Evolutionary conservation across 257 asterid species (phyloP).

Genomic region (Scutellaria barbata): DNA sequence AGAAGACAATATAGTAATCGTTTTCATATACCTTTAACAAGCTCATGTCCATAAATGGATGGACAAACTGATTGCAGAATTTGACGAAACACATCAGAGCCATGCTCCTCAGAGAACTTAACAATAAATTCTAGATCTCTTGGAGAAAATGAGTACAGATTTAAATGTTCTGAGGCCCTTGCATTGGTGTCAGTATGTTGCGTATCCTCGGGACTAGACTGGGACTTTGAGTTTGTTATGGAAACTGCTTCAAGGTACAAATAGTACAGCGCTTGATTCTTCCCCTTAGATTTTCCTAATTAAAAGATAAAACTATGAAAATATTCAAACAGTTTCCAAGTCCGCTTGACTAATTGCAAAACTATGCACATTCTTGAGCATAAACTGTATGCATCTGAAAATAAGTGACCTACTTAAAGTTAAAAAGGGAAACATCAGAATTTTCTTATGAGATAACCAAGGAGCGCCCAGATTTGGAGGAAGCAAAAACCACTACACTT

Average conservation of each 20-base stretch:
- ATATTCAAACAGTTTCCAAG: conserved; percentile 15
- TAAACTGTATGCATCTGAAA: conserved; percentile 9
- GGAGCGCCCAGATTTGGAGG: background rate
- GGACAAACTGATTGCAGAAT: conserved; percentile 92
- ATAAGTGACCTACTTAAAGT: conserved; percentile 12
- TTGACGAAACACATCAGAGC: conserved; percentile 80
- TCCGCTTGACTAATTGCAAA: conserved; percentile 8
- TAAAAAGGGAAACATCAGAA: conserved; percentile 13
- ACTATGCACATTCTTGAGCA: conserved; percentile 18
- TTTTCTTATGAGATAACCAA: conserved; percentile 8
- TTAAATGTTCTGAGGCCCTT: conserved; percentile 62
- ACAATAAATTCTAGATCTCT: conserved; percentile 89
- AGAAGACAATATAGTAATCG: conserved; percentile 12
- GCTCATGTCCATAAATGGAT: conserved; percentile 95
- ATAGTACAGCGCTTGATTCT: conserved; percentile 81
- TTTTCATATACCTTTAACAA: conserved; percentile 77
- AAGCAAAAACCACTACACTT: conserved; percentile 17
- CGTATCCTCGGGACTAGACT: conserved; percentile 56
- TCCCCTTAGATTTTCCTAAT: conserved; percentile 87
- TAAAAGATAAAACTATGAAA: background rate
- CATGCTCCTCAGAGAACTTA: conserved; percentile 86
- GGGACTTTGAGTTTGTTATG: conserved; percentile 80
- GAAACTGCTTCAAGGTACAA: conserved; percentile 86
- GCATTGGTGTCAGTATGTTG: conserved; percentile 51
- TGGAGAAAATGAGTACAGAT: conserved; percentile 81